phyloP scores from a whole-genome alignment of 1,284 basidiomycete species.

The Moniliella sp. region DNA sequence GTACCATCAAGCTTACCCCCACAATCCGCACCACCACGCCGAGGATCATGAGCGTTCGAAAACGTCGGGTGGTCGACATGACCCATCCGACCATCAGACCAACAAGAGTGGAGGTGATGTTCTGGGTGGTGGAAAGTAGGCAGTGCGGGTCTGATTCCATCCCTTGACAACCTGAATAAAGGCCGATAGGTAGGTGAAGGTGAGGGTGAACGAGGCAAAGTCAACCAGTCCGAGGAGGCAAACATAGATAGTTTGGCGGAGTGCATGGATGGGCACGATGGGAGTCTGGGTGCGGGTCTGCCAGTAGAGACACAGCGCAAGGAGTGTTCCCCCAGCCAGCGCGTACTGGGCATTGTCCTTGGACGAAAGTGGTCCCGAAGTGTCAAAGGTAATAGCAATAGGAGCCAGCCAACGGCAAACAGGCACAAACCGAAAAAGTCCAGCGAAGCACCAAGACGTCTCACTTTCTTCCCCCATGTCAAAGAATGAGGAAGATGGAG shows the following conservation, averaged over 20 bases:
- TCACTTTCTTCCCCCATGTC: no score
- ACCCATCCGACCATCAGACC: constrained; percentile 44
- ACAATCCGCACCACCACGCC: constrained; percentile 50
- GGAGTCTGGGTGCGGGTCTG: neutral
- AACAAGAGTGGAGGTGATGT: constrained; percentile 46
- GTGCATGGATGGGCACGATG: neutral
- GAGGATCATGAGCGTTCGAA: constrained; percentile 46
- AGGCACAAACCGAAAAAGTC: neutral
- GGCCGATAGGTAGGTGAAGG: constrained; percentile 28
- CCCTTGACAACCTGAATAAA: constrained; percentile 28
- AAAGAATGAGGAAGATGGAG: no score
- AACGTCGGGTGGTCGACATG: constrained; percentile 43
- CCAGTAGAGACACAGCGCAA: neutral
- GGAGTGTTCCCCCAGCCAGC: neutral
- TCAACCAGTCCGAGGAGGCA: constrained; percentile 29
- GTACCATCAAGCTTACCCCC: constrained; percentile 39
- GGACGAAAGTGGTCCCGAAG: neutral
- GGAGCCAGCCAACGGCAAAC: neutral
- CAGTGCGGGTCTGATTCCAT: constrained; percentile 19
- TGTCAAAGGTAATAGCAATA: neutral
- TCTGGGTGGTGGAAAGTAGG: constrained; percentile 26
- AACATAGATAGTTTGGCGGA: neutral
- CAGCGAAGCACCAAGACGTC: constrained; percentile 6
- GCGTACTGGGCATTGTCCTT: neutral
- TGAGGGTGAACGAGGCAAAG: constrained; percentile 35